Percentiles rank a stretch among this genome's conserved stretches.
These are phyloP conservation scores for Trypanosoma lewisi DNA, from an alignment of 208 protist species.

Conservation along the genomic window DNA sequence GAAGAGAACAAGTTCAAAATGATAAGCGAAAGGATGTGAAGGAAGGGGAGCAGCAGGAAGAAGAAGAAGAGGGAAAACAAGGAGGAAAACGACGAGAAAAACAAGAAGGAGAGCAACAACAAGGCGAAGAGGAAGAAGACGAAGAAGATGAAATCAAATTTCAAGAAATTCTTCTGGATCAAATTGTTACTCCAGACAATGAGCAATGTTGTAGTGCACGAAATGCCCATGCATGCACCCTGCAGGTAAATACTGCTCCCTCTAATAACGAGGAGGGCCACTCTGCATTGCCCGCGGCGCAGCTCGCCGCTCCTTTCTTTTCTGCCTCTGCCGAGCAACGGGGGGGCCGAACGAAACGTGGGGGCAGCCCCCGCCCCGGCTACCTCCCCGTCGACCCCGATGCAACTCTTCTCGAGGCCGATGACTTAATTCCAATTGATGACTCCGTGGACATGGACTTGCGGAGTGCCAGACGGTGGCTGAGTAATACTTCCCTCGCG, in stretches of 20 bases:
- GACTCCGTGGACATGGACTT: background rate
- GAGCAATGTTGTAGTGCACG: too few relatives aligned
- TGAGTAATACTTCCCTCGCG: conserved; percentile 4
- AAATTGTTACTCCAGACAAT: too few relatives aligned
- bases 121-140: background rate
- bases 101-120: background rate
- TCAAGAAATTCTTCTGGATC: too few relatives aligned
- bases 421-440: conserved; percentile 18
- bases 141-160: background rate
- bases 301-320: too few relatives aligned
- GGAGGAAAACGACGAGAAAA: background rate
- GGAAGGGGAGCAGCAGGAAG: background rate
- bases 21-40: background rate
- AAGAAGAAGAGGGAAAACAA: background rate
- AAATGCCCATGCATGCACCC: too few relatives aligned
- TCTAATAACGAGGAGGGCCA: too few relatives aligned
- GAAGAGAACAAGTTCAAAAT: background rate
- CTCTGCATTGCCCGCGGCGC: too few relatives aligned
- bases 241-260: too few relatives aligned
- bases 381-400: conserved; percentile 3
- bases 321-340: too few relatives aligned
- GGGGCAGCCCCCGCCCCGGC: background rate
- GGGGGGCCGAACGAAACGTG: too few relatives aligned
- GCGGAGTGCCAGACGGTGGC: background rate
- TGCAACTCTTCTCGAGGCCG: conserved; percentile 4